Percentiles rank a stretch among this genome's conserved stretches.
These are phyloP conservation scores for Penicillium psychrofluorescens DNA, from an alignment of 495 filamentous ascomycete genomes.

Conservation along the genomic window DNA sequence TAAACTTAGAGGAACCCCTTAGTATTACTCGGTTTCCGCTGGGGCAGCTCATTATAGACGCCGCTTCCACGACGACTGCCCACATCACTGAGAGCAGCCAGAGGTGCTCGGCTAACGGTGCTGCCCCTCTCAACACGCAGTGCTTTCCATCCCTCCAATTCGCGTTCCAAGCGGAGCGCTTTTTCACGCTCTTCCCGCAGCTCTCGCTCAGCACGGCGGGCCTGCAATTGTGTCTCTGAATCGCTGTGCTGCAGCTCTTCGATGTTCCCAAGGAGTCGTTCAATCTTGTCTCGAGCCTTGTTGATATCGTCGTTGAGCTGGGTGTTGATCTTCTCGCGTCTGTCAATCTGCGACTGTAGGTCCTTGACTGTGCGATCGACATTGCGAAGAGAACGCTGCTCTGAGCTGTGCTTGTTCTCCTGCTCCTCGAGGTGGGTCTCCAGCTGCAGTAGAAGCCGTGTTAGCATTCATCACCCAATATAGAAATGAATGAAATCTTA, in stretches of 20 bases:
- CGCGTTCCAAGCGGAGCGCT: conserved; percentile 71
- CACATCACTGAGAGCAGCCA: conserved; percentile 30
- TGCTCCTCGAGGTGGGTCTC: conserved; percentile 86
- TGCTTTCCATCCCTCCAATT: conserved; percentile 79
- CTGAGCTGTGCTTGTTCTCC: conserved; percentile 66
- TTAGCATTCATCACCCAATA: conserved; percentile 6
- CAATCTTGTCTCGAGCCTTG: conserved; percentile 80
- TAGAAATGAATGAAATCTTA: conserved; percentile 33
- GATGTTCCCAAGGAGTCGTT: conserved; percentile 80
- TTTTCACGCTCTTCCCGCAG: conserved; percentile 86
- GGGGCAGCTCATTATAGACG: conserved; percentile 31
- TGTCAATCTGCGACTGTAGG: conserved; percentile 84
- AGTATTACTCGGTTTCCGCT: conserved; percentile 42
- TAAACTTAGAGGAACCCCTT: conserved; percentile 40
- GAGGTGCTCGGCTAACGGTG: conserved; percentile 23
- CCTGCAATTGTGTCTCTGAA: conserved; percentile 66
- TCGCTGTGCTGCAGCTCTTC: conserved; percentile 89
- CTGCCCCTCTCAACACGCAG: conserved; percentile 56
- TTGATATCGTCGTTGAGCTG: conserved; percentile 76
- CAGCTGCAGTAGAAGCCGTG: conserved; percentile 47
- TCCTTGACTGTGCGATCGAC: conserved; percentile 93
- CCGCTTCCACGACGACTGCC: conserved; percentile 35
- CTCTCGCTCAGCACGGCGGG: conserved; percentile 82
- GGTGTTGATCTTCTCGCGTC: conserved; percentile 74
- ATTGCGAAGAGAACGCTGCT: conserved; percentile 81